Evolutionary conservation across 345 rosid genomes (phyloP).

Genomic region (Xanthoceras sorbifolium): DNA sequence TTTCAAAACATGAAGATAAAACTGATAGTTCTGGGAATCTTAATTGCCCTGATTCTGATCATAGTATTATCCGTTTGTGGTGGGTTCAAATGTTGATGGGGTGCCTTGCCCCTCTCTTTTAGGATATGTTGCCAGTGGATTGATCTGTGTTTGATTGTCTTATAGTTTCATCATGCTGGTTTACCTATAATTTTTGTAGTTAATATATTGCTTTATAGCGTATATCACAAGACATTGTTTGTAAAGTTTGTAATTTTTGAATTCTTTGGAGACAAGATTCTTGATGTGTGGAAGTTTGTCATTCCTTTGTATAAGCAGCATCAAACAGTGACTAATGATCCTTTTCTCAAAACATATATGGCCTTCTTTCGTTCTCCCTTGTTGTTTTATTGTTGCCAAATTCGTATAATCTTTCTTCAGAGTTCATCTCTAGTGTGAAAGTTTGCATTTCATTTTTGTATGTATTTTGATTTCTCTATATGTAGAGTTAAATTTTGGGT

Average conservation of each 20-base stretch:
- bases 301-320: constrained; percentile 16
- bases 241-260: constrained; percentile 38
- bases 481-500: too few species aligned
- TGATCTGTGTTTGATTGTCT: constrained; percentile 5
- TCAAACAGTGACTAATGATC: not conserved
- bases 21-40: constrained; percentile 58
- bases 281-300: constrained; percentile 25
- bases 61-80: constrained; percentile 49
- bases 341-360: not conserved
- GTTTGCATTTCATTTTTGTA: not conserved
- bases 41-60: constrained; percentile 62
- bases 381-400: not conserved
- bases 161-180: not conserved
- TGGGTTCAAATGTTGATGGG: constrained; percentile 42
- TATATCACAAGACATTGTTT: constrained; percentile 24
- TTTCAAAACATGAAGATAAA: constrained; percentile 71
- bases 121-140: not conserved
- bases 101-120: not conserved
- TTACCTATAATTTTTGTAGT: constrained; percentile 12
- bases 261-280: constrained; percentile 25
- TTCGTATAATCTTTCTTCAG: too few species aligned
- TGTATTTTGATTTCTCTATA: too few species aligned
- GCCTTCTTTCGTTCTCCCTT: too few species aligned
- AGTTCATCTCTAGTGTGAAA: too few species aligned
- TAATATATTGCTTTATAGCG: constrained; percentile 12